These are phyloP conservation scores for Mortierella sp. DNA, from an alignment of 371 early-diverging fungal species.

Conservation along the genomic window DNA sequence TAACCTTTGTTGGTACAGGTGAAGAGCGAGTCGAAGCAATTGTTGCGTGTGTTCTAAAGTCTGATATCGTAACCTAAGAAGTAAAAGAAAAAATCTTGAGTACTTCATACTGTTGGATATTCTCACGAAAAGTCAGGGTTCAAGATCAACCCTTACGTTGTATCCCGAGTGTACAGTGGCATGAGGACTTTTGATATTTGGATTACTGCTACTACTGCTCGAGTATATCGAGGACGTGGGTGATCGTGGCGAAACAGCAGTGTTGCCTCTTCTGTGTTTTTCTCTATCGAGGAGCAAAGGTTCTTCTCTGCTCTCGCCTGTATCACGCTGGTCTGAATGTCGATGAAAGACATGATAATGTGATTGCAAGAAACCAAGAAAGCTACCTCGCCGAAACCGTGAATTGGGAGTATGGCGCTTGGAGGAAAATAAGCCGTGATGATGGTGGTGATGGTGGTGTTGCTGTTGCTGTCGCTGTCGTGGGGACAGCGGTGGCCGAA, in stretches of 20 bases:
- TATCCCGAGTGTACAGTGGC: constrained; percentile 30
- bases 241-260: constrained; percentile 17
- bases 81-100: not conserved
- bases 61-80: constrained; percentile 34
- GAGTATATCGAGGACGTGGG: constrained; percentile 14
- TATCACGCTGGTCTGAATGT: constrained; percentile 3
- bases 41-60: constrained; percentile 37
- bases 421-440: constrained; percentile 14
- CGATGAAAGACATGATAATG: constrained; percentile 52
- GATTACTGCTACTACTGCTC: constrained; percentile 12
- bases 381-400: constrained; percentile 40
- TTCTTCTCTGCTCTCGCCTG: not conserved
- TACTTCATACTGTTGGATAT: not conserved
- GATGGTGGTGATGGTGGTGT: constrained; percentile 9
- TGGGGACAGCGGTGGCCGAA: not conserved
- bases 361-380: constrained; percentile 47
- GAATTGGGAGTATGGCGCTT: constrained; percentile 17
- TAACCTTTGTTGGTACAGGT: constrained; percentile 24
- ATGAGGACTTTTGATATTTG: constrained; percentile 18
- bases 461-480: constrained; percentile 1
- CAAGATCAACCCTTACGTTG: constrained; percentile 20
- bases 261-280: not conserved
- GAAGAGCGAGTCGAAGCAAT: constrained; percentile 29
- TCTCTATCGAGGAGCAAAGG: not conserved
- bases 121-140: not conserved